Percentiles rank a stretch among this genome's conserved stretches.
Conservation (phyloP, 768 basidiomycete species). For the Mycena latifolia region DNA sequence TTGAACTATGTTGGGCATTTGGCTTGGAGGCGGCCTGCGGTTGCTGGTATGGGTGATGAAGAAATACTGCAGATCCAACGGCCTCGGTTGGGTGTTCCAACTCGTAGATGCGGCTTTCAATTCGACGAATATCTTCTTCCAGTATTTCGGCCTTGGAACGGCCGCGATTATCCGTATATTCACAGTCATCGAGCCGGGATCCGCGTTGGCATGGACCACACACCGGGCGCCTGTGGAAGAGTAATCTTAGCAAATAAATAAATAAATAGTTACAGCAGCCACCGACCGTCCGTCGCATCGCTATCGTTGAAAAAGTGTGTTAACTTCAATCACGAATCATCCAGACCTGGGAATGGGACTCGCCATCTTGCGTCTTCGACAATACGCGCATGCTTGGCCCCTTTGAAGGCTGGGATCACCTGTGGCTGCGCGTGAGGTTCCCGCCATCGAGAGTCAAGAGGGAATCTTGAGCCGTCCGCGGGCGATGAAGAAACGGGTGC, state of each 20-base stretch:
- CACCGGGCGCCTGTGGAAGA: conserved; percentile 43
- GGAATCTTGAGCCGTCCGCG: no score
- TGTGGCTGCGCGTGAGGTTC: not conserved
- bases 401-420: conserved; percentile 2
- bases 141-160: conserved; percentile 52
- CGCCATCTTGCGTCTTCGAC: conserved; percentile 27
- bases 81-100: conserved; percentile 44
- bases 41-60: conserved; percentile 43
- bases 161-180: conserved; percentile 55
- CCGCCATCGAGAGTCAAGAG: no score
- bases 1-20: not conserved
- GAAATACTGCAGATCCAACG: conserved; percentile 30
- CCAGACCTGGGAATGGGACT: not conserved
- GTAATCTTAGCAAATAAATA: not conserved
- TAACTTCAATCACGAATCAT: not conserved
- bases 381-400: conserved; percentile 4
- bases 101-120: conserved; percentile 51
- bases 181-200: conserved; percentile 53
- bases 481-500: no score
- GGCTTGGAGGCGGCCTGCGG: not conserved
- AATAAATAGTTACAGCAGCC: no score
- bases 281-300: conserved; percentile 31
- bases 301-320: conserved; percentile 7
- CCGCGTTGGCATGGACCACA: conserved; percentile 55
- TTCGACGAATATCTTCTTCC: conserved; percentile 53